Evolutionary conservation across 306 rosid genomes (phyloP), one percentile per base, ranked within the genome.

Genomic region (Vigna angularis): DNA sequence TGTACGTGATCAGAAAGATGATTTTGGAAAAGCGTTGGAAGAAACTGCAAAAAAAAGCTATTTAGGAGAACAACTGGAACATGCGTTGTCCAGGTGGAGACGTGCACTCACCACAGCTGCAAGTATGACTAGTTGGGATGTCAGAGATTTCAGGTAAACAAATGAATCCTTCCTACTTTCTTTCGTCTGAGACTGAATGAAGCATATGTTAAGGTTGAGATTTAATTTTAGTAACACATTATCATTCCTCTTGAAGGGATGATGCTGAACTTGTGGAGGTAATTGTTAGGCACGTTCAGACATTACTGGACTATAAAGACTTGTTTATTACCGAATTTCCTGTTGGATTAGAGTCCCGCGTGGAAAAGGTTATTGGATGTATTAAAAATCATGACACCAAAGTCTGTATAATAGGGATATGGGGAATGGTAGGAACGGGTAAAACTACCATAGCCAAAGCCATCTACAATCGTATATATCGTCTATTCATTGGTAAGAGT

Each of bases 371-470:
- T 30, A 22, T 65, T 50, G 3, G 14, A 3, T 36, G 36, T 4
- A 38, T 76, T 20, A 1, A 76, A 5, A 6, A 2, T 12, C 3
- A 20, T 22, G 10, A 38, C 22, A 44, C 2, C 6, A 3, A 7
- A 13, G 74, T 42, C 9, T 30, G 51, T 44, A 3, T 65, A 0
- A 1, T 73, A 26, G 83, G 83, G 20, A 73, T 80, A 0, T 80
- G 83, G 62, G 83, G 83, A 0, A 80, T 80, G 79, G 79, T 79
- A 1, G 79, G 83, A 13, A 15, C 1, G 1, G 78, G 70, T 5
- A 74, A 74, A 61, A 59, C 78, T 0, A 74, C 57, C 32, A 16
- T 7, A 2, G 78, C 70, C 18, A 74, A 74, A 59, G 57, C 1
- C 12, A 11, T 74, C 34, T 74, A 74, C 30, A 59, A 74, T 45